Base-by-base conservation (phyloP, 805 yeast species). In the Teunomyces stri region DNA sequence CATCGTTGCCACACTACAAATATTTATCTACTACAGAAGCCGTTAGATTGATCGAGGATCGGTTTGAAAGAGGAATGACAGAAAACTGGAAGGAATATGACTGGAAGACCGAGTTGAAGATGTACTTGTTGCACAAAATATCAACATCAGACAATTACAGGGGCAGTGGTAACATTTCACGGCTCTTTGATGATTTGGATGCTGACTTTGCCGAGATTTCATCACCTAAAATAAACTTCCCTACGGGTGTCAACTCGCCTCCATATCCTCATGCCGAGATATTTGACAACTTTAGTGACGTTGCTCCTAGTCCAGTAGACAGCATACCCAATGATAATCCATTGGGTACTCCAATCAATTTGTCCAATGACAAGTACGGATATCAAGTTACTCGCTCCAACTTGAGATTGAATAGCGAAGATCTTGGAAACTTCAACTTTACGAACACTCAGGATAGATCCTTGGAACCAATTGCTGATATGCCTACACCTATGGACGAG, bases 1-100 rank as follows among this genome's bases (percentile, higher is more conserved):
- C 95, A 4, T 79, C 82, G 18, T 72, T 87, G 56, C 95, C 95
- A 3, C 81, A 77, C 49, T 80, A 82, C 28, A 79, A 81, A 55
- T 83, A 84, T 51, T 58, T 87, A 51, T 58, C 72, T 2, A 51
- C 52, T 12, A 60, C 54, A 1, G 68, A 64, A 15, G 64, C 69
- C 0, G 51, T 49, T 20, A 51, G 50, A 9, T 48, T 60, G 6
- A 60, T 61, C 5, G 57, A 51, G 1, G 45, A 49, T 27, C 54
- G 56, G 46, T 51, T 60, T 6, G 52, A 42, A 18, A 43, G 47
- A 12, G 58, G 68, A 4, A 42, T 54, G n/a, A 21, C 43, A 5
- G 60, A 61, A 25, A 44, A 48, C 21, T 69, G 74, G 72, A 46
- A 52, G 12, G 60, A 57, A 35, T 41, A 45, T 34, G 56, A 63